phyloP scores from a whole-genome alignment of 2,329 filamentous ascomycete genomes.

The Zymoseptoria pseudotritici region DNA sequence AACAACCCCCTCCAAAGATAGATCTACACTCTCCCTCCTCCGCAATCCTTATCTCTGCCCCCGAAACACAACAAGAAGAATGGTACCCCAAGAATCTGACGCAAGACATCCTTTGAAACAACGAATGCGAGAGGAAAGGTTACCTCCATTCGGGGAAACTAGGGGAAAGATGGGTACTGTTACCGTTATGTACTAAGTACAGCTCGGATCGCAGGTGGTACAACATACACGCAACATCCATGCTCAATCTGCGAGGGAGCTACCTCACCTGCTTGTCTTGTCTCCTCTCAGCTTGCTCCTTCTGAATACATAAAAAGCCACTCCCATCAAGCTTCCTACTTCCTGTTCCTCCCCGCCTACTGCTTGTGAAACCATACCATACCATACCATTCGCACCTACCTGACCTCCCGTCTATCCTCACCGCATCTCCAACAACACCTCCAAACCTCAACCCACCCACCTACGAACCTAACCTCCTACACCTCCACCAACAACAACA shows the following conservation, averaged over 20 bases:
- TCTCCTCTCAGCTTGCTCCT: not conserved
- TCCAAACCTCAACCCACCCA: not conserved
- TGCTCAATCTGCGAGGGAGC: not conserved
- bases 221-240: not conserved
- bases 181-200: not conserved
- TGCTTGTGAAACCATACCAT: not conserved
- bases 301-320: not conserved
- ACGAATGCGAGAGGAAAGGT: not conserved
- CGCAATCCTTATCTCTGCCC: not conserved
- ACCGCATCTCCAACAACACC: not conserved
- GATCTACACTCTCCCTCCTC: not conserved
- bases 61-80: not conserved
- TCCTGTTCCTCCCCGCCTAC: too few relatives aligned
- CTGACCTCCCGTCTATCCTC: not conserved
- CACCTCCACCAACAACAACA: not conserved
- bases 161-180: not conserved
- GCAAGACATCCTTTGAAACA: not conserved
- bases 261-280: not conserved
- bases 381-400: not conserved
- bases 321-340: not conserved
- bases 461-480: not conserved
- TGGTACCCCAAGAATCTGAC: not conserved
- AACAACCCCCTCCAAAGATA: not conserved
- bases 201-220: not conserved
- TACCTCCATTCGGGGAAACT: not conserved